Evolutionary conservation across 2,329 filamentous ascomycete genomes (phyloP).

Genomic region (Aspergillus sp.): DNA sequence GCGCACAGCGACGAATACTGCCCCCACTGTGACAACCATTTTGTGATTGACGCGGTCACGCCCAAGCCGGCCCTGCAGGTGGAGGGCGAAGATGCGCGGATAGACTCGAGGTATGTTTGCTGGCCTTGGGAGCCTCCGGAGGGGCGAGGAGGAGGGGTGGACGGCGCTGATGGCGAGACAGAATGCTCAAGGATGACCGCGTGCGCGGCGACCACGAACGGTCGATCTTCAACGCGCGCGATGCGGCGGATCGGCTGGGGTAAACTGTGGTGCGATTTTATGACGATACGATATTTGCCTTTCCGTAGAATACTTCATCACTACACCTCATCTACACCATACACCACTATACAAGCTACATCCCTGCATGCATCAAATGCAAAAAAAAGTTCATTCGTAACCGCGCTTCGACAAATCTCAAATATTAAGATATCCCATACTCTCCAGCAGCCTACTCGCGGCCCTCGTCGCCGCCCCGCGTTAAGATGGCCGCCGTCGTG

Average conservation of each 20-base stretch:
- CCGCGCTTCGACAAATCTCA: background rate
- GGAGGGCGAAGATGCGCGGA: constrained; percentile 84
- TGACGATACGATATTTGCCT: constrained; percentile 30
- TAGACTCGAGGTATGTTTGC: constrained; percentile 64
- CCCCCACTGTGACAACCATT: constrained; percentile 98
- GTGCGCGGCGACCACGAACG: constrained; percentile 59
- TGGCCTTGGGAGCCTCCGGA: background rate
- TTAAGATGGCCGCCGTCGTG: constrained; percentile 67
- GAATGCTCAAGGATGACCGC: constrained; percentile 90
- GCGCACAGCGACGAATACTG: constrained; percentile 85
- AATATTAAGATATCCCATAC: constrained; percentile 4
- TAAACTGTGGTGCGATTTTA: constrained; percentile 44
- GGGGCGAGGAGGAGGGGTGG: background rate
- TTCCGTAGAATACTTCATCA: background rate
- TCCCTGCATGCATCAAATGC: constrained; percentile 7
- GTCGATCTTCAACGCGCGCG: constrained; percentile 74
- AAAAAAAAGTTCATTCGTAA: background rate
- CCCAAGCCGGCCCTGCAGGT: constrained; percentile 81
- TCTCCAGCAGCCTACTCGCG: constrained; percentile 9
- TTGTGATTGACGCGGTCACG: constrained; percentile 82
- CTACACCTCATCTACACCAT: background rate
- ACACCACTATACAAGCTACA: background rate
- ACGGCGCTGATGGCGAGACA: constrained; percentile 19
- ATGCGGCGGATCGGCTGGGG: constrained; percentile 73
- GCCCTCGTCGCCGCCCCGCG: constrained; percentile 52